Evolutionary conservation across 371 early-diverging fungal species (phyloP).

Genomic region (Mortierella sp.): DNA sequence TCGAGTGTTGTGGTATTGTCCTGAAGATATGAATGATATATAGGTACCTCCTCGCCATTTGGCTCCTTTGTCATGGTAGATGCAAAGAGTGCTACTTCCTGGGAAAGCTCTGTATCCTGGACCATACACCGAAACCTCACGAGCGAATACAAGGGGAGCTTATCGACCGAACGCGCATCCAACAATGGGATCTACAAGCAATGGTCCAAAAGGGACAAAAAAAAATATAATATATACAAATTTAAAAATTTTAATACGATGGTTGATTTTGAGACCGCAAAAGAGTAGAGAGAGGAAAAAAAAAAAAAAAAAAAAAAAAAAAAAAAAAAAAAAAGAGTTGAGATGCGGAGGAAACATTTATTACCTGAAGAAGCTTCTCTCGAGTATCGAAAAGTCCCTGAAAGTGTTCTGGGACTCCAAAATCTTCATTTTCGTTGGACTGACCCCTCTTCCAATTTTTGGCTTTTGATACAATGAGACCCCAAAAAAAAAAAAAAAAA

Average conservation of each 20-base stretch:
- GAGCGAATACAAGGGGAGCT: constrained; percentile 58
- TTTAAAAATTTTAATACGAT: no score
- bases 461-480: no score
- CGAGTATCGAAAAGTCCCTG: constrained; percentile 36
- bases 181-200: constrained; percentile 62
- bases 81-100: constrained; percentile 65
- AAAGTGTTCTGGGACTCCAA: constrained; percentile 49
- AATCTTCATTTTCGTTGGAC: constrained; percentile 29
- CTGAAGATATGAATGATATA: not conserved
- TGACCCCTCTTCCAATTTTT: constrained; percentile 41
- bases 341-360: not conserved
- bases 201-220: no score
- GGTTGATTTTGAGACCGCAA: no score
- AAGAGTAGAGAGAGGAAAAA: no score
- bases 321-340: no score
- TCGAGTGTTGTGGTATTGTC: not conserved
- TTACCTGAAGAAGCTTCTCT: constrained; percentile 42
- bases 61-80: constrained; percentile 17
- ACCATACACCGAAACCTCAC: constrained; percentile 76
- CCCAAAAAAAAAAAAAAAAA: not conserved
- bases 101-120: constrained; percentile 73
- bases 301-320: no score
- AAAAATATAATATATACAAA: constrained; percentile 1
- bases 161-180: constrained; percentile 54
- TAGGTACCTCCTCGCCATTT: constrained; percentile 46